Evolutionary conservation across 176 grass and related monocot genomes (phyloP), one percentile per base, ranked within the genome.

Genomic region (Ampelocalamus luodianensis): DNA sequence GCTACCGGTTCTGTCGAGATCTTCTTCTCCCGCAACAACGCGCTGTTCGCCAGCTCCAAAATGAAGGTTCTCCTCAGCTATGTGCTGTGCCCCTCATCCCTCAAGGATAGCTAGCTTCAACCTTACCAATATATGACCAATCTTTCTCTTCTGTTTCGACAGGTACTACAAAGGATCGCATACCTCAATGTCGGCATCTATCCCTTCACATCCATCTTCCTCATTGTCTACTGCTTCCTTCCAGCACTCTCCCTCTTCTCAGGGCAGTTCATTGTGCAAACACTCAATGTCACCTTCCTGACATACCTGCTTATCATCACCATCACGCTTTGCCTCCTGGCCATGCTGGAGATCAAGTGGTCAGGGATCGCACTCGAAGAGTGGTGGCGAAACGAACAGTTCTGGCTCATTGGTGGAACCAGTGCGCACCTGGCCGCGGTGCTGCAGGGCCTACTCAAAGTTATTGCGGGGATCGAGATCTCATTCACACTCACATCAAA

Each of bases 101-200:
- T 85, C 71, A 54, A 81, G n/a, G 51, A 50, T 70, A 32, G 32
- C 11, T 51, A n/a, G n/a, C n/a, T n/a, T n/a, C n/a, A n/a, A n/a
- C n/a, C n/a, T n/a, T n/a, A n/a, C n/a, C n/a, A n/a, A n/a, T n/a
- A n/a, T n/a, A 70, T 77, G 77, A 85, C 53, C 0, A 85, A 29
- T 26, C 68, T 42, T 76, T 59, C 68, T 42, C 70, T 59, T 85
- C 32, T 89, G 15, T 46, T 76, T 74, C 60, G 44, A 79, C 88
- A 98, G 89, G 71, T 95, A 10, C 83, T 98, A 68, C 92, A 94
- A 65, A 88, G 93, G 58, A 89, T 98, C 1, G 96, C 96, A 10
- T 98, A 98, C 88, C 93, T 95, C 45, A 98, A 98, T 71, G 96
- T 98, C 36, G 96, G 96, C 76, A 98, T 98, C 58, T 98, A 98